These are phyloP conservation scores for Hypoxylon cercidicola DNA, from an alignment of 495 filamentous ascomycete species.

Conservation along the genomic window DNA sequence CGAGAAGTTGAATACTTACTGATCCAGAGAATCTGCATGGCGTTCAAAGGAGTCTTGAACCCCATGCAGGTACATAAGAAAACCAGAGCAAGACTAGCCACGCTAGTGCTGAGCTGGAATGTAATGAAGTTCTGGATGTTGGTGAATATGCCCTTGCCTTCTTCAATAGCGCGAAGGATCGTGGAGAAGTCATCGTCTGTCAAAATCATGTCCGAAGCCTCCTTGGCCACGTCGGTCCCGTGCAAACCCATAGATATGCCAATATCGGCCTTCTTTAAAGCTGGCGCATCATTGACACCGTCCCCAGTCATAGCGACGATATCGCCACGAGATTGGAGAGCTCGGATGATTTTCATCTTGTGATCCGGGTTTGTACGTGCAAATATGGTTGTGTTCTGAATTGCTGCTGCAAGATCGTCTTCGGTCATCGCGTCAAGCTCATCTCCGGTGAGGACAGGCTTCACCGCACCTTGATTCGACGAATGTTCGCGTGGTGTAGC, in stretches of 20 bases:
- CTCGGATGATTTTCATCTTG: constrained; percentile 95
- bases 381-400: constrained; percentile 90
- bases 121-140: constrained; percentile 99
- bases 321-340: constrained; percentile 91
- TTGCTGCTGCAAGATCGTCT: constrained; percentile 80
- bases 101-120: constrained; percentile 97
- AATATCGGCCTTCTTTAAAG: constrained; percentile 97
- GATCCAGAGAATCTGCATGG: constrained; percentile 99
- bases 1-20: constrained; percentile 69
- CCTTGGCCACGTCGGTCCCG: constrained; percentile 97
- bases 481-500: constrained; percentile 57
- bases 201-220: constrained; percentile 99
- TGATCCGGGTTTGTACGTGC: constrained; percentile 96
- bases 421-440: constrained; percentile 92
- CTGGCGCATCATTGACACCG: constrained; percentile 97
- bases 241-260: constrained; percentile 96
- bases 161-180: constrained; percentile 94
- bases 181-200: constrained; percentile 99
- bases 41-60: constrained; percentile 93
- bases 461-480: constrained; percentile 59
- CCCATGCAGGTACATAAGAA: constrained; percentile 91
- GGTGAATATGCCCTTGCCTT: constrained; percentile 99
- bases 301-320: constrained; percentile 99
- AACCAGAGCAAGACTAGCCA: constrained; percentile 90
- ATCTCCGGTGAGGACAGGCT: constrained; percentile 83